Evolutionary conservation across 805 yeast species (phyloP).

Genomic region (Candida maris): DNA sequence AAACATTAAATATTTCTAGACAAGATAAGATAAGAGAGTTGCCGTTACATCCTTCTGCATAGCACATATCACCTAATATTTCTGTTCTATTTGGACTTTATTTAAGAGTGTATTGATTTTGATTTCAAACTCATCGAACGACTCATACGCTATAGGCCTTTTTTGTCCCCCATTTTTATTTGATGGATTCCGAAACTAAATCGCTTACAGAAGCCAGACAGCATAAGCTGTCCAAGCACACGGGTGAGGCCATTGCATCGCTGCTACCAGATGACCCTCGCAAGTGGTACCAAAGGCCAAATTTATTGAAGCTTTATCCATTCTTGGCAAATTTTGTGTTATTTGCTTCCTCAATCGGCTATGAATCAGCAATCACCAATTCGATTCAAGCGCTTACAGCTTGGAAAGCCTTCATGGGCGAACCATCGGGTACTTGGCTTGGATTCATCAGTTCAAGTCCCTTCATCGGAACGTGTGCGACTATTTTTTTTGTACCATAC

Average conservation of each 20-base stretch:
- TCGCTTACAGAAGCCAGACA: background rate
- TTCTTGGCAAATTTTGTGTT: conserved; percentile 13
- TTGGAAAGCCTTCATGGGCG: conserved; percentile 14
- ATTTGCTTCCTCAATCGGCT: conserved; percentile 18
- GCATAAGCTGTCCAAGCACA: conserved; percentile 2
- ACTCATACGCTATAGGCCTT: too few relatives aligned
- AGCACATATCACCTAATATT: too few relatives aligned
- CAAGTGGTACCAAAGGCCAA: conserved; percentile 18
- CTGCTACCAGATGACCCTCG: conserved; percentile 17
- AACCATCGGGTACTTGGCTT: conserved; percentile 18
- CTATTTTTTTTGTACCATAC: conserved; percentile 15
- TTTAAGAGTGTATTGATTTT: too few relatives aligned
- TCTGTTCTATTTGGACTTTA: too few relatives aligned
- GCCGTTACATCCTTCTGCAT: too few relatives aligned
- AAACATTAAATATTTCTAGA: too few relatives aligned
- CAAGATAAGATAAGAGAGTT: too few relatives aligned
- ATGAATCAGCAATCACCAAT: conserved; percentile 19
- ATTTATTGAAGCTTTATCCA: conserved; percentile 13
- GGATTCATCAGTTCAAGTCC: conserved; percentile 20
- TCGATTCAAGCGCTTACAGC: conserved; percentile 16
- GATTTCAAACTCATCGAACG: too few relatives aligned
- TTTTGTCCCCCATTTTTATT: too few relatives aligned
- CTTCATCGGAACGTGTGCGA: conserved; percentile 18
- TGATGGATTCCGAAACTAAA: background rate
- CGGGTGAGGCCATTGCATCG: conserved; percentile 15